Conservation (phyloP, 2,329 filamentous ascomycete genomes). For the Metarhizium album region DNA sequence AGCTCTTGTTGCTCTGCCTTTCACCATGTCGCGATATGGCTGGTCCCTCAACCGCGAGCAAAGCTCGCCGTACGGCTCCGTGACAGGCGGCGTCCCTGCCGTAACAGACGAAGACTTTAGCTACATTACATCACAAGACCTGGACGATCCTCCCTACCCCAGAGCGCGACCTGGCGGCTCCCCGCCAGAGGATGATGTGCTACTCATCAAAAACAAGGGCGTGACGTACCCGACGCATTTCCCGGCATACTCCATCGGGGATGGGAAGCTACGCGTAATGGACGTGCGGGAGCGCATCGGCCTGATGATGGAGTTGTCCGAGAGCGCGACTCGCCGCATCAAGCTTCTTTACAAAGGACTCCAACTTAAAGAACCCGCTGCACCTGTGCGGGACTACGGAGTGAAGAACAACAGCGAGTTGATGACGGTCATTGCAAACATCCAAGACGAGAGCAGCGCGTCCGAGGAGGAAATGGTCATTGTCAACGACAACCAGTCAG, state of each 20-base stretch:
- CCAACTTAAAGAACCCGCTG: conserved; percentile 54
- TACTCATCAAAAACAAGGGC: conserved; percentile 58
- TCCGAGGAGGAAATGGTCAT: conserved; percentile 35
- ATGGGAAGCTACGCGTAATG: conserved; percentile 56
- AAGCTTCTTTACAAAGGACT: conserved; percentile 66
- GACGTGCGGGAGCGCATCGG: conserved; percentile 59
- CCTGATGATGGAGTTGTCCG: conserved; percentile 52
- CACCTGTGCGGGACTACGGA: conserved; percentile 47
- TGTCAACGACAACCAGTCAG: conserved; percentile 25
- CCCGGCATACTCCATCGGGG: conserved; percentile 63
- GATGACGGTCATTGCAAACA: conserved; percentile 35
- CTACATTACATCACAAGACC: conserved; percentile 72
- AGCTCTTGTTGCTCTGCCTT: conserved; percentile 35
- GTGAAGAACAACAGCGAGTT: conserved; percentile 52
- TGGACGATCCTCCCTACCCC: conserved; percentile 33
- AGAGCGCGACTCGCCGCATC: conserved; percentile 39
- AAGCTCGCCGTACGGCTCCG: conserved; percentile 41
- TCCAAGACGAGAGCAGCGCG: conserved; percentile 22
- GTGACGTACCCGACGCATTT: conserved; percentile 60
- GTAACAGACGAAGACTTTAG: conserved; percentile 69
- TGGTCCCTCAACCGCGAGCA: conserved; percentile 35
- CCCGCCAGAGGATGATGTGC: conserved; percentile 52
- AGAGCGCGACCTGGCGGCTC: not conserved
- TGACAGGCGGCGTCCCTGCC: conserved; percentile 39
- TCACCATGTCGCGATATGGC: conserved; percentile 46